Percentiles rank a stretch among this genome's conserved stretches.
These are phyloP conservation scores for Epichloe festucae DNA, from an alignment of 2,329 filamentous ascomycete genomes.

Conservation along the genomic window DNA sequence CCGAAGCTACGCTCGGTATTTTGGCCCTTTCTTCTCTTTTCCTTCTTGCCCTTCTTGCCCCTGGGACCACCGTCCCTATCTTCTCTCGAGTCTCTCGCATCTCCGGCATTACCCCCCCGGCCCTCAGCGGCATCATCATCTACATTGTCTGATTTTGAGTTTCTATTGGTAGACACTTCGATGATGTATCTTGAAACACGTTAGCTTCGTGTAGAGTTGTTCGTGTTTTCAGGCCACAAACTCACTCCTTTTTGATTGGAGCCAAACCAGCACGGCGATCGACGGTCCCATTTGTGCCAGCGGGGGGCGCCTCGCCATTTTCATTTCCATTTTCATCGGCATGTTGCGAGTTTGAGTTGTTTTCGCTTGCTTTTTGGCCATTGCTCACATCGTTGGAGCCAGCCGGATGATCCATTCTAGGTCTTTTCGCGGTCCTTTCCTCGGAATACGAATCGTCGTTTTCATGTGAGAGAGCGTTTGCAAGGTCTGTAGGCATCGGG, in stretches of 20 bases:
- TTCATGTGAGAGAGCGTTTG: background rate
- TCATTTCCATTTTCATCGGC: constrained; percentile 4
- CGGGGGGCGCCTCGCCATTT: constrained; percentile 1
- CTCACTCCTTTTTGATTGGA: constrained; percentile 61
- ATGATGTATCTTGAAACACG: constrained; percentile 28
- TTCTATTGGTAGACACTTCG: constrained; percentile 17
- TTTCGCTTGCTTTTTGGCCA: constrained; percentile 8
- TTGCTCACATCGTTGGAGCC: constrained; percentile 5
- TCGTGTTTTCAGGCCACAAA: constrained; percentile 8
- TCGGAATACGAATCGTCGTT: constrained; percentile 3
- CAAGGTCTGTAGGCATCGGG: constrained; percentile 6
- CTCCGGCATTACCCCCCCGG: constrained; percentile 17
- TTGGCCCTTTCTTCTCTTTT: constrained; percentile 47
- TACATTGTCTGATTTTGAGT: constrained; percentile 13
- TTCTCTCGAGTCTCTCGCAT: constrained; percentile 37
- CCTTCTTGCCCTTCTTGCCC: constrained; percentile 28
- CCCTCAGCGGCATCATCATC: constrained; percentile 39
- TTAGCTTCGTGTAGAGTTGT: constrained; percentile 1
- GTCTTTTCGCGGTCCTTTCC: constrained; percentile 43
- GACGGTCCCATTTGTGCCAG: constrained; percentile 6
- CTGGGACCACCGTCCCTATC: constrained; percentile 34
- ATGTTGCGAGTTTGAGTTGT: background rate
- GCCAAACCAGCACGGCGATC: constrained; percentile 44
- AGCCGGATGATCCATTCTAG: constrained; percentile 34
- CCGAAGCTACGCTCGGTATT: constrained; percentile 78